phyloP scores from a whole-genome alignment of 129 eudicot genomes.

The Kitagawia praeruptora region DNA sequence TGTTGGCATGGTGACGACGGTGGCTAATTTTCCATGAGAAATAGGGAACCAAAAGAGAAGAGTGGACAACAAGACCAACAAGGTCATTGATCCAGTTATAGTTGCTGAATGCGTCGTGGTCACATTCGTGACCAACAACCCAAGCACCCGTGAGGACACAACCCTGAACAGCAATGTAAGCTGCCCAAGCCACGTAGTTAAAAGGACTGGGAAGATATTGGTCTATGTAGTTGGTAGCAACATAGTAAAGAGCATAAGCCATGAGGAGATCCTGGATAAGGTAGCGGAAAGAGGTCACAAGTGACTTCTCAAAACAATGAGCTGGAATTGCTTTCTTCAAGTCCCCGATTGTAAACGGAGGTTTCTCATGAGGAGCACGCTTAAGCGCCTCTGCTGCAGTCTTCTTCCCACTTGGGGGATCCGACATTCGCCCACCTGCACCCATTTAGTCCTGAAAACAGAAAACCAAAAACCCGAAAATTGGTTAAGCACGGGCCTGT shows the following conservation, averaged over 20 bases:
- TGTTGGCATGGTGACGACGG: slow-evolving; percentile 9
- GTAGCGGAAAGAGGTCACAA: neutral
- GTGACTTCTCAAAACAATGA: neutral
- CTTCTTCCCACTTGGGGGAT: slow-evolving; percentile 2
- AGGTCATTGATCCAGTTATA: neutral
- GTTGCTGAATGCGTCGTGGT: neutral
- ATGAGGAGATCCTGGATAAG: slow-evolving; percentile 1
- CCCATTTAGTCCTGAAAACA: neutral
- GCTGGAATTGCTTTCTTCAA: neutral
- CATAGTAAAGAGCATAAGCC: slow-evolving; percentile 3
- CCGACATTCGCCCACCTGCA: slow-evolving; percentile 5
- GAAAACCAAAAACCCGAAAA: neutral
- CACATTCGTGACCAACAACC: slow-evolving; percentile 1
- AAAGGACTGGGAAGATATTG: neutral
- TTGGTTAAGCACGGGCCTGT: neutral
- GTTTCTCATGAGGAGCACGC: slow-evolving; percentile 4
- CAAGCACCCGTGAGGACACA: slow-evolving; percentile 7
- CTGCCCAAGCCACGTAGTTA: neutral
- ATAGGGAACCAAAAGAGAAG: neutral
- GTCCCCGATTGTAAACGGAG: neutral
- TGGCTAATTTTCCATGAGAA: slow-evolving; percentile 7
- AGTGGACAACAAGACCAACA: slow-evolving; percentile 3
- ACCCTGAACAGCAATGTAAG: slow-evolving; percentile 1
- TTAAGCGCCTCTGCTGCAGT: neutral
- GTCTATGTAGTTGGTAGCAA: slow-evolving; percentile 3